Percentiles rank a stretch among this genome's conserved stretches.
Evolutionary conservation across 805 yeast species (phyloP).

Genomic region (Saturnispora mendoncae): DNA sequence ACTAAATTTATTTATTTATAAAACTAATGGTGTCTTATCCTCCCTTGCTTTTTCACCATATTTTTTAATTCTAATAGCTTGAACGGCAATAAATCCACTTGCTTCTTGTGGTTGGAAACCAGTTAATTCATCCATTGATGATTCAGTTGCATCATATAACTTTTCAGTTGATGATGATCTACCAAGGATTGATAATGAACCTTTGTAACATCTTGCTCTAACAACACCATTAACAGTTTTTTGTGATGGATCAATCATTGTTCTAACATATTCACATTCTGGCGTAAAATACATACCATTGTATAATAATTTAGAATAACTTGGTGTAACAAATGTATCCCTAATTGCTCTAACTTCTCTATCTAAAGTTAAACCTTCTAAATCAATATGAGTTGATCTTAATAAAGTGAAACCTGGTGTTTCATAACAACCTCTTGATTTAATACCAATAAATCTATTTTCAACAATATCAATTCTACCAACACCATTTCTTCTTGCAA

Average conservation of each 20-base stretch:
- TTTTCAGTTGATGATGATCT: slow-evolving; percentile 94
- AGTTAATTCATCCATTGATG: slow-evolving; percentile 98
- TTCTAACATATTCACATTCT: slow-evolving; percentile 91
- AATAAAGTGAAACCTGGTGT: slow-evolving; percentile 96
- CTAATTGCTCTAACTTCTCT: slow-evolving; percentile 96
- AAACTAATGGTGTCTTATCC: slow-evolving; percentile 47
- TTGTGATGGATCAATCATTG: slow-evolving; percentile 93
- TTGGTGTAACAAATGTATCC: slow-evolving; percentile 90
- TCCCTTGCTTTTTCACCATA: slow-evolving; percentile 93
- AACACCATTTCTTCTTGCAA: slow-evolving; percentile 98
- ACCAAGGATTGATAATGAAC: slow-evolving; percentile 74
- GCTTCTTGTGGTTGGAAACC: slow-evolving; percentile 97
- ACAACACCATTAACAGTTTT: slow-evolving; percentile 93
- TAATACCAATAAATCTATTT: slow-evolving; percentile 97
- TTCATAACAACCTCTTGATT: slow-evolving; percentile 99
- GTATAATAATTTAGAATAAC: slow-evolving; percentile 84
- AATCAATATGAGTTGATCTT: slow-evolving; percentile 89
- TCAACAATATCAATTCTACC: slow-evolving; percentile 99
- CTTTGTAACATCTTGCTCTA: slow-evolving; percentile 90
- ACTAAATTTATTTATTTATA: slow-evolving; percentile 27
- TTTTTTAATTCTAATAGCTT: slow-evolving; percentile 96
- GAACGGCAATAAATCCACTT: slow-evolving; percentile 94
- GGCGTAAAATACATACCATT: slow-evolving; percentile 98
- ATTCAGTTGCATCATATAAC: slow-evolving; percentile 94
- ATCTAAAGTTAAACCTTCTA: slow-evolving; percentile 94